Conservation (phyloP, 2,329 filamentous ascomycete genomes). For the Ophiocordyceps unilateralis region DNA sequence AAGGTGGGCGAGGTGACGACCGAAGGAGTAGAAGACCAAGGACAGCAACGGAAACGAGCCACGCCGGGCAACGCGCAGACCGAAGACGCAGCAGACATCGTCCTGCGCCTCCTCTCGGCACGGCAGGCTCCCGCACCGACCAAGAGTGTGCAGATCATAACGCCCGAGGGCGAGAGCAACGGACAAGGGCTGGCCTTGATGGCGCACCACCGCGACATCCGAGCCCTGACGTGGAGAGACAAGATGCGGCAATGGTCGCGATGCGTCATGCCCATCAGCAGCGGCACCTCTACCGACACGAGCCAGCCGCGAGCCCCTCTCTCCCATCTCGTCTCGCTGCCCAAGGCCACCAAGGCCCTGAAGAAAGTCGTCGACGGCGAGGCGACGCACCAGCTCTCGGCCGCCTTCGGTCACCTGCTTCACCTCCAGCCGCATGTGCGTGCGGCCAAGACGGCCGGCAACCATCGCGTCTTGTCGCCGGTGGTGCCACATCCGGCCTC, state of each 20-base stretch:
- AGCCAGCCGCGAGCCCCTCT: neutral
- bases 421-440: conserved; percentile 8
- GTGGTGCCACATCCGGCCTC: conserved; percentile 27
- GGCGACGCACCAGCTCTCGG: conserved; percentile 13
- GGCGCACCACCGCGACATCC: conserved; percentile 12
- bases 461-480: conserved; percentile 24
- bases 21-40: conserved; percentile 25
- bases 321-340: neutral
- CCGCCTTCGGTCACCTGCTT: conserved; percentile 35
- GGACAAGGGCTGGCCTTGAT: conserved; percentile 5
- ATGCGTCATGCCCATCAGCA: conserved; percentile 8
- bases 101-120: conserved; percentile 26
- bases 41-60: too few species aligned
- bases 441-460: conserved; percentile 1
- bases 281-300: neutral
- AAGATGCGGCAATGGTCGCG: conserved; percentile 15
- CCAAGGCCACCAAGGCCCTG: too few species aligned
- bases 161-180: conserved; percentile 1
- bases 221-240: conserved; percentile 18
- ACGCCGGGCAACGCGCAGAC: conserved; percentile 6
- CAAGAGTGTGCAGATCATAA: conserved; percentile 7
- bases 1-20: conserved; percentile 6
- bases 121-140: conserved; percentile 1
- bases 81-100: conserved; percentile 25
- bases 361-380: neutral